These are phyloP conservation scores for Pleurotus ostreatus DNA, from an alignment of 768 basidiomycete genomes.

Conservation along the genomic window DNA sequence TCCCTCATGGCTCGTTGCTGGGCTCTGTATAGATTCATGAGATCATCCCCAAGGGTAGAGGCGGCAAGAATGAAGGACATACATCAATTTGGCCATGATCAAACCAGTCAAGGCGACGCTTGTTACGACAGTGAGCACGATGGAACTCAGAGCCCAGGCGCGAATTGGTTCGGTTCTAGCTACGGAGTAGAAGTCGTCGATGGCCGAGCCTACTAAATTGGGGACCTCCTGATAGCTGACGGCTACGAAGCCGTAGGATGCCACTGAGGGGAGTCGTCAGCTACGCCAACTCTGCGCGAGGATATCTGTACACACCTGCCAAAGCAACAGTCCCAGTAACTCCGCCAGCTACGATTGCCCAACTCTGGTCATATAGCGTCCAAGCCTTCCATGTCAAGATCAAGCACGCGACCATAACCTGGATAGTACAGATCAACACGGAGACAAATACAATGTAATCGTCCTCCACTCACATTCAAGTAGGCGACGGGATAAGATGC, in stretches of 20 bases:
- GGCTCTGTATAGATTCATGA: background rate
- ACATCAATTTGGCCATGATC: conserved; percentile 3
- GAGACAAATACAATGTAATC: background rate
- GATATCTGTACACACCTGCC: background rate
- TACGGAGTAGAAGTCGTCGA: background rate
- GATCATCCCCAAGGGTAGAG: background rate
- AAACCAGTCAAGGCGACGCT: background rate
- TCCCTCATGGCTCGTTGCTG: background rate
- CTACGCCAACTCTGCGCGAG: background rate
- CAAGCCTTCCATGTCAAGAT: background rate
- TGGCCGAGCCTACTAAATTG: background rate
- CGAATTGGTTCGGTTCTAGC: background rate
- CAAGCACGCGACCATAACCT: background rate
- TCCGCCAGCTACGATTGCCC: background rate
- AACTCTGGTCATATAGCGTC: background rate
- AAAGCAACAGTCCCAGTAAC: background rate
- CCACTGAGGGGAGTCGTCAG: background rate
- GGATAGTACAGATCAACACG: background rate
- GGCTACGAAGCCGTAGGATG: background rate
- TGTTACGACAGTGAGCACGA: background rate
- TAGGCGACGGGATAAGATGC: background rate
- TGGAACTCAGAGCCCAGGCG: background rate
- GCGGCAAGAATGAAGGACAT: background rate
- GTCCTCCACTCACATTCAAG: background rate
- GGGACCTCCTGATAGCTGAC: background rate